phyloP scores from a whole-genome alignment of 768 basidiomycete genomes.

The Phanerochaete carnosa region DNA sequence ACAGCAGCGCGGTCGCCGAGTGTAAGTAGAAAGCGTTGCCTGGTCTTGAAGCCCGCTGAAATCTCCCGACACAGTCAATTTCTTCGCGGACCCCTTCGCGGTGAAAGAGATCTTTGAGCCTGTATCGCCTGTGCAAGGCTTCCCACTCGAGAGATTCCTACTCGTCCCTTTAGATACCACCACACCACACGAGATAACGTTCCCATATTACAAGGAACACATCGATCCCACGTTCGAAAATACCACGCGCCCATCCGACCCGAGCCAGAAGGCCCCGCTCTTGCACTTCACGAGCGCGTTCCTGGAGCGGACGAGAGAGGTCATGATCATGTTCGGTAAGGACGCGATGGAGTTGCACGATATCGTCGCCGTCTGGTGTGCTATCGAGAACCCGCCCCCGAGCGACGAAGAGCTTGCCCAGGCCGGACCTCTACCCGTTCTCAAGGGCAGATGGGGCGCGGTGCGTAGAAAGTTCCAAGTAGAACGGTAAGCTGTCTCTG shows the following conservation, averaged over 20 bases:
- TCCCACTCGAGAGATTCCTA: conserved; percentile 67
- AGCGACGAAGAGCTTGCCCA: conserved; percentile 18
- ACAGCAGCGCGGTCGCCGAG: conserved; percentile 77
- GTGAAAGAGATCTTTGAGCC: conserved; percentile 64
- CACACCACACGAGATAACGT: conserved; percentile 73
- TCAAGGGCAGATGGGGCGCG: conserved; percentile 51
- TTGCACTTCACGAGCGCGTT: conserved; percentile 79
- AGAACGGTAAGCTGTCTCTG: conserved; percentile 42
- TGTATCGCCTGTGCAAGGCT: conserved; percentile 31
- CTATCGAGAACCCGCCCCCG: conserved; percentile 62
- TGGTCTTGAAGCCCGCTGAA: background rate
- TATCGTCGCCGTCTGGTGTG: conserved; percentile 86
- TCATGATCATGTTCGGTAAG: conserved; percentile 78
- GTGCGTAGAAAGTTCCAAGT: conserved; percentile 24
- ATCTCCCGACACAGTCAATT: conserved; percentile 54
- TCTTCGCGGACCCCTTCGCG: conserved; percentile 85
- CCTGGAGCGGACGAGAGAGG: conserved; percentile 65
- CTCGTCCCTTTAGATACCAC: conserved; percentile 83
- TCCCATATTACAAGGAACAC: conserved; percentile 50
- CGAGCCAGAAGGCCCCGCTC: conserved; percentile 52
- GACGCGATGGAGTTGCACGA: conserved; percentile 92
- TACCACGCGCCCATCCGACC: conserved; percentile 44
- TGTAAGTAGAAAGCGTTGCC: conserved; percentile 45
- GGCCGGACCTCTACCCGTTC: conserved; percentile 22
- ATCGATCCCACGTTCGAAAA: conserved; percentile 64